These are phyloP conservation scores for Atalantia buxifolia DNA, from an alignment of 345 rosid genomes.

Conservation along the genomic window DNA sequence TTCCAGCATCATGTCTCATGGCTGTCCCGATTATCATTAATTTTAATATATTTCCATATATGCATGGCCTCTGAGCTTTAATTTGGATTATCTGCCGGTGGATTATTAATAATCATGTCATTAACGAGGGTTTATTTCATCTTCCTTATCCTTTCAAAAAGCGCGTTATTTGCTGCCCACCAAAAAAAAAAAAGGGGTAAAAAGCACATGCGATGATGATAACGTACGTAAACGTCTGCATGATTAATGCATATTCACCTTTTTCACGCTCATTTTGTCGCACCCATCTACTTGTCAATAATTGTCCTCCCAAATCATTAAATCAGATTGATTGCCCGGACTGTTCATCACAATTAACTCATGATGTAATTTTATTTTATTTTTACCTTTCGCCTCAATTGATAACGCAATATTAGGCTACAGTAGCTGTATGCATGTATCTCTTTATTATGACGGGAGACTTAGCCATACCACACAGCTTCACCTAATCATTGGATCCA, in stretches of 20 bases:
- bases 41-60: no score
- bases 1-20: not conserved
- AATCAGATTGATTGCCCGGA: no score
- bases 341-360: not conserved
- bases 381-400: no score
- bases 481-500: no score
- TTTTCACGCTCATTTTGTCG: not conserved
- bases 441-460: not conserved
- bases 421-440: not conserved
- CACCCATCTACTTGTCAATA: not conserved
- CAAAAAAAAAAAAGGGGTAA: not conserved
- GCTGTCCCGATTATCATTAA: not conserved
- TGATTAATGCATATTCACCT: conserved; percentile 4
- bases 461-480: no score
- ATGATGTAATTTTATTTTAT: not conserved
- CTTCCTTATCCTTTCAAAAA: not conserved
- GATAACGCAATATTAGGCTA: not conserved
- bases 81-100: not conserved
- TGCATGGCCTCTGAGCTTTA: not conserved
- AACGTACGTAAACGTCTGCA: conserved; percentile 2
- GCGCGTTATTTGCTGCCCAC: not conserved
- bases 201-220: not conserved
- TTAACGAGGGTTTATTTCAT: not conserved
- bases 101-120: not conserved
- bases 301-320: not conserved